Conservation (phyloP, 257 asterid genomes). For the Solanum tacnaense region DNA sequence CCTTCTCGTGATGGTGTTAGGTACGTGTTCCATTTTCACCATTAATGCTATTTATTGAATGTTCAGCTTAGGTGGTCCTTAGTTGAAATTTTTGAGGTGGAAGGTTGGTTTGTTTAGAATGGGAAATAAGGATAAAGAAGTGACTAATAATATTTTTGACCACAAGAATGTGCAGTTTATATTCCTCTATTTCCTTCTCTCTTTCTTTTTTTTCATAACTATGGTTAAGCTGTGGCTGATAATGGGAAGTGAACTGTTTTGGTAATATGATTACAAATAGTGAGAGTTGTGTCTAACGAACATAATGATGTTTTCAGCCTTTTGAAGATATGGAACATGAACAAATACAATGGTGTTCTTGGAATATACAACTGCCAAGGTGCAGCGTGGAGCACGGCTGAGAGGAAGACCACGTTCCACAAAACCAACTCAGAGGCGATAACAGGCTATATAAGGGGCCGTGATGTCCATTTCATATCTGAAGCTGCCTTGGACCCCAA, state of each 20-base stretch:
- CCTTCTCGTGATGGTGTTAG: slow-evolving; percentile 94
- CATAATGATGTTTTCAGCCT: slow-evolving; percentile 23
- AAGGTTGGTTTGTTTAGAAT: neutral
- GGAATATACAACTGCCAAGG: slow-evolving; percentile 95
- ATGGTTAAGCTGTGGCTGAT: neutral
- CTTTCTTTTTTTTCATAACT: neutral
- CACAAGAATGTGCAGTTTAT: neutral
- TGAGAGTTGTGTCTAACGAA: neutral
- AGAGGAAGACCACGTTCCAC: slow-evolving; percentile 75
- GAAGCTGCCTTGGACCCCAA: slow-evolving; percentile 40
- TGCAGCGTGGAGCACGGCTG: slow-evolving; percentile 70
- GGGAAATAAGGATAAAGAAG: neutral
- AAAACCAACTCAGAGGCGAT: slow-evolving; percentile 42
- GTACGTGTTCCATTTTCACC: slow-evolving; percentile 14
- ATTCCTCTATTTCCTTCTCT: neutral
- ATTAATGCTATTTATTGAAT: neutral
- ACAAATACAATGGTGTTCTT: slow-evolving; percentile 64
- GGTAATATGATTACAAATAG: neutral
- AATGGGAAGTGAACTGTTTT: neutral
- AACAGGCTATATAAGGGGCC: slow-evolving; percentile 52
- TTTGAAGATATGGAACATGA: slow-evolving; percentile 91
- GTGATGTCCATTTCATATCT: slow-evolving; percentile 60
- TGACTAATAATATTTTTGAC: neutral
- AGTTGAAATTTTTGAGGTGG: neutral
- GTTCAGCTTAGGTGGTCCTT: neutral